These are phyloP conservation scores for Pistacia atlantica DNA, from an alignment of 345 rosid genomes.

Conservation along the genomic window DNA sequence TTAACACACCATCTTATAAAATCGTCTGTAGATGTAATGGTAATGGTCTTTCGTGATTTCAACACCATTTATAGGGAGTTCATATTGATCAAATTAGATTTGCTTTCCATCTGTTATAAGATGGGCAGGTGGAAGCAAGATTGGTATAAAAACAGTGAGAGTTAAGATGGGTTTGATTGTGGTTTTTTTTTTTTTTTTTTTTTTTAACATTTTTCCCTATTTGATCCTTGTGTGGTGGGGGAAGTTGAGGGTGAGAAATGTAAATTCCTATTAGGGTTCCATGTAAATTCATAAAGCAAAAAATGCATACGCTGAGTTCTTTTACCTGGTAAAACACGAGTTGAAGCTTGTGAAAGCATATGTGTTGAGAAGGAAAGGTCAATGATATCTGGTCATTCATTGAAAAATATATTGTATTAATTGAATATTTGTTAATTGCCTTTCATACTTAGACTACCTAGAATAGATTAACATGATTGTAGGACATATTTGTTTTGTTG, in stretches of 20 bases:
- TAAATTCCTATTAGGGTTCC: slow-evolving; percentile 56
- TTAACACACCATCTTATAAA: slow-evolving; percentile 25
- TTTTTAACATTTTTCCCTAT: slow-evolving; percentile 2
- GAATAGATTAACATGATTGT: too few species aligned
- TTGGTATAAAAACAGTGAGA: slow-evolving; percentile 18
- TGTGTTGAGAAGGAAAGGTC: too few species aligned
- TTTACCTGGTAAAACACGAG: neutral
- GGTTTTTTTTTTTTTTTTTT: slow-evolving; percentile 12
- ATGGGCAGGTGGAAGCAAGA: slow-evolving; percentile 27
- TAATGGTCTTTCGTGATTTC: slow-evolving; percentile 24
- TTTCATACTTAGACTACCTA: too few species aligned
- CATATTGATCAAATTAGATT: slow-evolving; percentile 29
- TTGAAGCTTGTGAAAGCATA: neutral
- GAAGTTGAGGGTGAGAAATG: slow-evolving; percentile 54
- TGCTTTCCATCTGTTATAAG: slow-evolving; percentile 26
- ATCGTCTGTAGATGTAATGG: slow-evolving; percentile 36
- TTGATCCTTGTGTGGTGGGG: slow-evolving; percentile 38
- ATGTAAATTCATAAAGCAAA: slow-evolving; percentile 35
- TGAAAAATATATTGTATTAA: too few species aligned
- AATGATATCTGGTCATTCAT: too few species aligned
- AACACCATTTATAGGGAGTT: slow-evolving; percentile 28
- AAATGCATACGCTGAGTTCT: slow-evolving; percentile 28
- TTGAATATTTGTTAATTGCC: too few species aligned
- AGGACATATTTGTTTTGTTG: too few species aligned
- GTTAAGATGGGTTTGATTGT: slow-evolving; percentile 33